phyloP scores from a whole-genome alignment of 2,329 filamentous ascomycete genomes.

The Tolypocladium amazonense region DNA sequence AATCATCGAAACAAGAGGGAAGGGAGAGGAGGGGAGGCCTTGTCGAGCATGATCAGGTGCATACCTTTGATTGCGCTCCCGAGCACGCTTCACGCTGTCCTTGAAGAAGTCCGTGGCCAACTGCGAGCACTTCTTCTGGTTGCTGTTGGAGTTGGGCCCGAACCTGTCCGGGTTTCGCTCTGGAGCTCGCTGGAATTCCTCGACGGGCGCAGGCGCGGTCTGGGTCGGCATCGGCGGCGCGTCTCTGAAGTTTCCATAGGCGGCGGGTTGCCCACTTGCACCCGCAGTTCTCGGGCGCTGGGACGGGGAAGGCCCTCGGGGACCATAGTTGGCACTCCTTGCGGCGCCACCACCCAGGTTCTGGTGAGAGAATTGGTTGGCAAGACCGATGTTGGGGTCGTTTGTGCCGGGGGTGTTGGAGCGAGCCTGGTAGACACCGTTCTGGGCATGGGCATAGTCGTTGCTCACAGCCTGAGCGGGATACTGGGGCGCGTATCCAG shows the following conservation, averaged over 20 bases:
- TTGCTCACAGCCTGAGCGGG: constrained; percentile 26
- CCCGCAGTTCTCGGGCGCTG: constrained; percentile 81
- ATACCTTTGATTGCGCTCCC: constrained; percentile 90
- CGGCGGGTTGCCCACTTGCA: constrained; percentile 48
- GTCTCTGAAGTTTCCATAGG: constrained; percentile 55
- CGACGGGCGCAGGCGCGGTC: constrained; percentile 39
- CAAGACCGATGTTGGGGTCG: constrained; percentile 81
- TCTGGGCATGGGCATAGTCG: constrained; percentile 41
- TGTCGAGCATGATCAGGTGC: constrained; percentile 13
- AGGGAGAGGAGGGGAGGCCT: background rate
- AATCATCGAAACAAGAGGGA: background rate
- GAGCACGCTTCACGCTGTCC: constrained; percentile 91
- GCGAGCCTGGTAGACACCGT: constrained; percentile 35
- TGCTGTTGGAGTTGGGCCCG: constrained; percentile 52
- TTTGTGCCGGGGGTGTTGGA: constrained; percentile 53
- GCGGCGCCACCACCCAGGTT: constrained; percentile 64
- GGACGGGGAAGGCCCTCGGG: constrained; percentile 55
- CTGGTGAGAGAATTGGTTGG: constrained; percentile 95
- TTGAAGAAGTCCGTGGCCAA: constrained; percentile 90
- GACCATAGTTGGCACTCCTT: constrained; percentile 58
- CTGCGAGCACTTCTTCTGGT: constrained; percentile 60
- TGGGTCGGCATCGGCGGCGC: constrained; percentile 55
- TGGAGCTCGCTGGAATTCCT: constrained; percentile 68
- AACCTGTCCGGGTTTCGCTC: constrained; percentile 81
- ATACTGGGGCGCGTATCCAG: constrained; percentile 40